phyloP scores from a whole-genome alignment of 371 early-diverging fungal genomes.

The Actinomucor elegans region DNA sequence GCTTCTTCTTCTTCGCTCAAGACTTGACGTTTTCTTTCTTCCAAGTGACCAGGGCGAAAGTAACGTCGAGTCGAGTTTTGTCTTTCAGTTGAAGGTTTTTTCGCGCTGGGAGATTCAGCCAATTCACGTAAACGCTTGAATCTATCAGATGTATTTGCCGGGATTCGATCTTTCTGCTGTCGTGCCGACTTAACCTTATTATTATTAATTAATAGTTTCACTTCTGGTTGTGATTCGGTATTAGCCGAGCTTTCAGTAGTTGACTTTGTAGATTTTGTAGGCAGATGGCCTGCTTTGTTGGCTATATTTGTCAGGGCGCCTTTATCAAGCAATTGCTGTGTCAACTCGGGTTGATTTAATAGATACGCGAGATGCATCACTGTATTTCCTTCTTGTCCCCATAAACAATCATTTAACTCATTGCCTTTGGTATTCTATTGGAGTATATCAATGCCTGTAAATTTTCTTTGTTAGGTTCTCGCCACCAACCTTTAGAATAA shows the following conservation, averaged over 20 bases:
- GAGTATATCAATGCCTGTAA: background rate
- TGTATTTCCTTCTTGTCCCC: conserved; percentile 25
- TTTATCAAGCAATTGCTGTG: conserved; percentile 11
- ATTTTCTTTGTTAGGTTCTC: background rate
- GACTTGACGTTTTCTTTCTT: conserved; percentile 28
- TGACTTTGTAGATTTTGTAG: background rate
- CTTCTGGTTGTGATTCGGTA: conserved; percentile 4
- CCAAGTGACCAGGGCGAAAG: conserved; percentile 35
- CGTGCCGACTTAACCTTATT: conserved; percentile 6
- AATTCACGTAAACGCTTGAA: conserved; percentile 30
- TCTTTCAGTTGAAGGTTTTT: conserved; percentile 14
- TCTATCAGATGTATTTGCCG: conserved; percentile 18
- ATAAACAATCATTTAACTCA: conserved; percentile 20
- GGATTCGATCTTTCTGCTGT: background rate
- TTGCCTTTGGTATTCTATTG: conserved; percentile 14
- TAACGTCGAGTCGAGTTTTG: conserved; percentile 34
- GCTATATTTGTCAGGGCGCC: conserved; percentile 11
- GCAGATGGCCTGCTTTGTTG: conserved; percentile 18
- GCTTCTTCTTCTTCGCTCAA: conserved; percentile 34
- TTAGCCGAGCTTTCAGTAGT: background rate
- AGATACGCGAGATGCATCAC: conserved; percentile 23
- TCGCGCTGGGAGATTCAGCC: conserved; percentile 24
- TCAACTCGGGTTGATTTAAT: conserved; percentile 13
- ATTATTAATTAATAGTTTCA: conserved; percentile 17
- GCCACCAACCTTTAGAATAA: conserved; percentile 15